These are phyloP conservation scores for Fraxinus sp. DNA, from an alignment of 305 asterid species.

Conservation along the genomic window DNA sequence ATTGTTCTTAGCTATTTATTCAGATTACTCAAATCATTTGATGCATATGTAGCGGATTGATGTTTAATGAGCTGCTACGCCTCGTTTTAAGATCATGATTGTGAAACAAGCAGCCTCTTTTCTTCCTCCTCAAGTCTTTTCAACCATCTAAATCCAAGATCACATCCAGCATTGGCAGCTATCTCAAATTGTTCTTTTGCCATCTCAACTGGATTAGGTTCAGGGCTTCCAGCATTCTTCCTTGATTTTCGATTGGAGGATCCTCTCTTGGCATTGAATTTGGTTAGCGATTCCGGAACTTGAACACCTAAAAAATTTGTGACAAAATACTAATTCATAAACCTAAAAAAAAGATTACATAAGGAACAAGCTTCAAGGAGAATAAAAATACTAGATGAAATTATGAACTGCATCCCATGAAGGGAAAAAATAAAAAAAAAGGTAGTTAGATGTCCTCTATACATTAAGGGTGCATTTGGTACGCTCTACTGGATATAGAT, in stretches of 20 bases:
- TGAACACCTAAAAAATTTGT: constrained; percentile 50
- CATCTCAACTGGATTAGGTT: constrained; percentile 55
- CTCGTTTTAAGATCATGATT: not conserved
- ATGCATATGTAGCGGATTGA: not conserved
- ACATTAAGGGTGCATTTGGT: not conserved
- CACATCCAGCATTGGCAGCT: constrained; percentile 79
- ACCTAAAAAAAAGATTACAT: not conserved
- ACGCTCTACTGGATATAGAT: not conserved
- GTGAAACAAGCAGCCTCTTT: constrained; percentile 30
- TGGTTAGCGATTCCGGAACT: constrained; percentile 66
- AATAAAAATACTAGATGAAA: not conserved
- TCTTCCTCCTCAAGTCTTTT: constrained; percentile 70
- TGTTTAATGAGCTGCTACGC: not conserved
- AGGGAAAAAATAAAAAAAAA: no score
- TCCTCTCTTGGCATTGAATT: constrained; percentile 48
- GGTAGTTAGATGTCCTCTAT: not conserved
- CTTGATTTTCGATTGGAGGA: constrained; percentile 33
- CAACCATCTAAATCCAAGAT: constrained; percentile 89
- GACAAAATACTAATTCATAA: not conserved
- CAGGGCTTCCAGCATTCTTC: constrained; percentile 27
- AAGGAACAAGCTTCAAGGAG: not conserved
- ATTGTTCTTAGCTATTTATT: not conserved
- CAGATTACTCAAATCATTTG: not conserved
- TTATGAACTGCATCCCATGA: not conserved
- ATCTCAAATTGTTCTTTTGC: constrained; percentile 72